phyloP scores from a whole-genome alignment of 768 basidiomycete species.

The Dacryopinax spathularia region DNA sequence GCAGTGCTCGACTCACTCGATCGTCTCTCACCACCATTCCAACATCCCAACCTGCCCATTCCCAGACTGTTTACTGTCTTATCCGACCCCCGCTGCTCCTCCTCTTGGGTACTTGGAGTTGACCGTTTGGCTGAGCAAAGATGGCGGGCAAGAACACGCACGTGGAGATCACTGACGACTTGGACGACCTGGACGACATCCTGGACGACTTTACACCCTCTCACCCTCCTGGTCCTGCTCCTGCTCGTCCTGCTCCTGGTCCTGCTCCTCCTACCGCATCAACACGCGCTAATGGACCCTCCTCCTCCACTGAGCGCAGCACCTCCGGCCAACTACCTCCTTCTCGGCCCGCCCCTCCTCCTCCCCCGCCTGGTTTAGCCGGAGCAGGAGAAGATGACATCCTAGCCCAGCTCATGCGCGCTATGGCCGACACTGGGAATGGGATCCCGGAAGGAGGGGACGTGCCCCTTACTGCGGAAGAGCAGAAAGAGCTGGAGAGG shows the following conservation, averaged over 20 bases:
- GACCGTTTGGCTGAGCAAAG: no score
- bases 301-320: not conserved
- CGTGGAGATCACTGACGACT: not conserved
- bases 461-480: not conserved
- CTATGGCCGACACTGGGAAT: not conserved
- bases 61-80: no score
- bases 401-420: not conserved
- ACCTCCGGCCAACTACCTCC: not conserved
- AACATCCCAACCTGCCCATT: no score
- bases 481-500: not conserved
- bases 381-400: not conserved
- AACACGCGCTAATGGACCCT: no score
- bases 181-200: conserved; percentile 9
- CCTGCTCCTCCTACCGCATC: no score
- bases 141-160: no score
- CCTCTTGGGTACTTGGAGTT: no score
- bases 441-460: not conserved
- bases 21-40: no score
- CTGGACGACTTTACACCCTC: conserved; percentile 9
- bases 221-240: no score
- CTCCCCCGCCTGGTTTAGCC: not conserved
- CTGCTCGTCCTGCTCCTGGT: no score
- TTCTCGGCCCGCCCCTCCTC: not conserved
- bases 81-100: no score
- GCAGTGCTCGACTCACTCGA: no score